phyloP scores from a whole-genome alignment of 176 grass and related monocot species.

The Oryza punctata region DNA sequence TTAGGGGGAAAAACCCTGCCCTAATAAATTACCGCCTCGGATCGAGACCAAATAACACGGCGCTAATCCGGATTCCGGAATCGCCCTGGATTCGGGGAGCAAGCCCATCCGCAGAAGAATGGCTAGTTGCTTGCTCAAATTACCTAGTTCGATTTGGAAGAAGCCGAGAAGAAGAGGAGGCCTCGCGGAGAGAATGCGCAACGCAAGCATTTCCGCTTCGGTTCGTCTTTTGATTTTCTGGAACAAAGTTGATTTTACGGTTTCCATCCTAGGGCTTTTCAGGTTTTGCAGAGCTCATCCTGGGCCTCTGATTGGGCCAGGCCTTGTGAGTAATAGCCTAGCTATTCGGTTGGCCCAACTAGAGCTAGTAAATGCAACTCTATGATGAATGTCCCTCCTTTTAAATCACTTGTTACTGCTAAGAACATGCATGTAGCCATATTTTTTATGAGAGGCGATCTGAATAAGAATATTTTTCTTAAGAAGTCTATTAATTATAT shows the following conservation, averaged over 20 bases:
- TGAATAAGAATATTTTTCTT: no score
- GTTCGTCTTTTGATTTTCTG: not conserved
- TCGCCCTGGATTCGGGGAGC: not conserved
- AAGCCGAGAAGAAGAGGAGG: not conserved
- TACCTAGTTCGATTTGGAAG: not conserved
- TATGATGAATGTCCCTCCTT: no score
- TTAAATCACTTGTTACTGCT: no score
- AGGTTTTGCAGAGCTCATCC: not conserved
- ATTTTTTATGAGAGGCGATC: no score
- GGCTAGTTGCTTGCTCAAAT: not conserved
- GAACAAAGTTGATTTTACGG: no score
- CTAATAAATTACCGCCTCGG: not conserved
- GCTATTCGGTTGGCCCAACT: no score
- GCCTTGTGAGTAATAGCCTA: no score
- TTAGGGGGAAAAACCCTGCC: not conserved
- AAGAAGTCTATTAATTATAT: no score
- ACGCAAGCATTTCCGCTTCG: not conserved
- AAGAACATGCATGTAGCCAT: no score
- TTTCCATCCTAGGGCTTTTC: not conserved
- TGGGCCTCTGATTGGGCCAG: not conserved
- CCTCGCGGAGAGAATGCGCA: not conserved
- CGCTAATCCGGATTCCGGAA: not conserved
- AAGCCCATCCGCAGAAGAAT: not conserved
- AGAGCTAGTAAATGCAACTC: no score
- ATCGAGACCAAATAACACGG: not conserved